Base-by-base conservation (phyloP, 176 grass and related monocot species). In the Panicum miliaceum region DNA sequence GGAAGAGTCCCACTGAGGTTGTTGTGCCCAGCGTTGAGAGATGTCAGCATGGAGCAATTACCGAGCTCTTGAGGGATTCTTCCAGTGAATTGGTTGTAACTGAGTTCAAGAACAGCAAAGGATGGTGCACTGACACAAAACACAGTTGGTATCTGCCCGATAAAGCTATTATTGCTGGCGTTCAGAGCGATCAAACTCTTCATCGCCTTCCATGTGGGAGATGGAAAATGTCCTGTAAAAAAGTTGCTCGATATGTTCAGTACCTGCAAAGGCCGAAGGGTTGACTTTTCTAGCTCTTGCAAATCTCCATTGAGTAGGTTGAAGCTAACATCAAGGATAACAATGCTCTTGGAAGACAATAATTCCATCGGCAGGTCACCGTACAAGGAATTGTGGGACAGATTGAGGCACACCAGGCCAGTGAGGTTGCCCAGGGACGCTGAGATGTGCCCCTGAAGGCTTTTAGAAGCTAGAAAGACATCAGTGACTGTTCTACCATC, bases 231-330 rank as follows among this genome's bases (percentile, higher is more conserved):
- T 6, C 82, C 87, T 5, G 58, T 16, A 59, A 92, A 75, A 29
- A 51, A 7, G 38, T 92, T 89, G 38, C 83, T 92, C 6, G 90
- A 92, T n/a, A 92, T 75, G n/a, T 92, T 89, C 0, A 92, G 70
- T 75, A 92, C 83, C 78, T 80, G 26, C 0, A 92, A 42, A 19
- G 80, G 75, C 1, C 12, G 56, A 22, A 16, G 40, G 0, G 7
- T 1, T 68, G 19, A 0, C 48, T 37, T 14, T 51, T 51, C 14
- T n/a, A 91, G 36, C 0, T 10, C 22, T 25, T 68, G 48, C 48
- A 51, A 16, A 16, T 51, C 48, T 51, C 48, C 87, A 4, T 22
- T 25, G 23, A 91, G 69, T 14, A n/a, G 63, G 72, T 91, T 91
- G n/a, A 91, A 91, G 71, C 90, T 89, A 35, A 92, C 16, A 1